These are phyloP conservation scores for Hemileccinum impolitum DNA, from an alignment of 768 basidiomycete species.

Conservation along the genomic window DNA sequence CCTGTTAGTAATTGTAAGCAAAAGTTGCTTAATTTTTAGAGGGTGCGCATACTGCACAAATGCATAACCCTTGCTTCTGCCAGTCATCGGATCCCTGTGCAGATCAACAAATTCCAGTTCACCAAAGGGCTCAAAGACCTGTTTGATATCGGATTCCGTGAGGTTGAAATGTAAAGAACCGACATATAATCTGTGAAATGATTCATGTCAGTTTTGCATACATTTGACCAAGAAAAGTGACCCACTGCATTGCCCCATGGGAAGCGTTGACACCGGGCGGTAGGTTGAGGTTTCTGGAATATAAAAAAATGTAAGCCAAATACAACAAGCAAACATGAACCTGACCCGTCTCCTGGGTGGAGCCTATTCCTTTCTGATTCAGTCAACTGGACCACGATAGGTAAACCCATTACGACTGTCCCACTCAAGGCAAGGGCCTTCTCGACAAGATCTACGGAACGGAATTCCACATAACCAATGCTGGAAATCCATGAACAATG, in stretches of 20 bases:
- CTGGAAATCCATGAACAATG: conserved; percentile 39
- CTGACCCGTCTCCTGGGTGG: conserved; percentile 86
- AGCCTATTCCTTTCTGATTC: conserved; percentile 93
- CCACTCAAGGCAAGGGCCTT: conserved; percentile 88
- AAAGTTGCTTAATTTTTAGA: background rate
- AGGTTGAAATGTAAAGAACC: conserved; percentile 97
- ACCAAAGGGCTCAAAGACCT: conserved; percentile 99
- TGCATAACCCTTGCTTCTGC: conserved; percentile 95
- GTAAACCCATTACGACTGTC: conserved; percentile 97
- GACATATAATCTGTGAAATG: conserved; percentile 76
- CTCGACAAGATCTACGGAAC: conserved; percentile 84
- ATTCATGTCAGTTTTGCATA: conserved; percentile 11
- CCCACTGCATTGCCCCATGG: conserved; percentile 82
- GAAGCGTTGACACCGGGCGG: conserved; percentile 82
- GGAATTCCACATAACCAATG: conserved; percentile 98
- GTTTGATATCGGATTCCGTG: conserved; percentile 94
- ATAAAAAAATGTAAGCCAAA: conserved; percentile 10
- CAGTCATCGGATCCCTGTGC: conserved; percentile 91
- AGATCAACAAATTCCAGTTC: conserved; percentile 98
- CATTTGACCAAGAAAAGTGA: conserved; percentile 26
- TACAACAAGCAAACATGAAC: conserved; percentile 8
- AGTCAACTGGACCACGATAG: conserved; percentile 94
- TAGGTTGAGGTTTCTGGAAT: conserved; percentile 66
- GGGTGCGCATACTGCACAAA: conserved; percentile 80
- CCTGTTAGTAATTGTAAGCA: conserved; percentile 37